Conservation (phyloP, 2,329 filamentous ascomycete genomes). For the Tricladium varicosporioides region DNA sequence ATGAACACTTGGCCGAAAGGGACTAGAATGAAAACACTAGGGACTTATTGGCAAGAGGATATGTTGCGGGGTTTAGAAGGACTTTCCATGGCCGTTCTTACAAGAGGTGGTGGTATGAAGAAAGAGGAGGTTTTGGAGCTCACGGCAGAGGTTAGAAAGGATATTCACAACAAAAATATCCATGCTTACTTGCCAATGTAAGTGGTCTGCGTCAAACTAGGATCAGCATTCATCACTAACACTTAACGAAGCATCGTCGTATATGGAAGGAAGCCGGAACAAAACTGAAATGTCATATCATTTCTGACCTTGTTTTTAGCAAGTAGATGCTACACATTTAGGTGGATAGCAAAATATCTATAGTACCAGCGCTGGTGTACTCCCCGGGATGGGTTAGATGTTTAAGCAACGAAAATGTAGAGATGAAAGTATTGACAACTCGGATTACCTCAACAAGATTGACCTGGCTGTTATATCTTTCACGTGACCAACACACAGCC, state of each 20-base stretch:
- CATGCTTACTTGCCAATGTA: slow-evolving; percentile 29
- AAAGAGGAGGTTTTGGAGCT: slow-evolving; percentile 34
- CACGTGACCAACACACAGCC: too few species aligned
- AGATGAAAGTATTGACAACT: too few species aligned
- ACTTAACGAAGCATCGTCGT: slow-evolving; percentile 12
- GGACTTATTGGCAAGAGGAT: slow-evolving; percentile 27
- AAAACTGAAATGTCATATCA: not conserved
- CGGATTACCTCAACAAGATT: too few species aligned
- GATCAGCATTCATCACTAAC: not conserved
- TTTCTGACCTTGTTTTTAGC: not conserved
- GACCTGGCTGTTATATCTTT: too few species aligned
- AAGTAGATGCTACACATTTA: not conserved
- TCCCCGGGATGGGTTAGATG: too few species aligned
- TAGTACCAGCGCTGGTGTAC: too few species aligned
- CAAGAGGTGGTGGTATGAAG: slow-evolving; percentile 28
- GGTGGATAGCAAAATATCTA: too few species aligned
- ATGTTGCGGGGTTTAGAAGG: slow-evolving; percentile 13
- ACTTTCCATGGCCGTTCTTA: slow-evolving; percentile 30
- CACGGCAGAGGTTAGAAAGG: slow-evolving; percentile 32
- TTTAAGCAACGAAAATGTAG: too few species aligned
- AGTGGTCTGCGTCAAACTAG: not conserved
- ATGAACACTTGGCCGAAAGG: slow-evolving; percentile 51
- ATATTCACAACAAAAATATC: slow-evolving; percentile 33
- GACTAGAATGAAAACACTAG: slow-evolving; percentile 21
- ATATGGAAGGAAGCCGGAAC: slow-evolving; percentile 15